These are phyloP conservation scores for Candida alai DNA, from an alignment of 805 yeast genomes.

Conservation along the genomic window DNA sequence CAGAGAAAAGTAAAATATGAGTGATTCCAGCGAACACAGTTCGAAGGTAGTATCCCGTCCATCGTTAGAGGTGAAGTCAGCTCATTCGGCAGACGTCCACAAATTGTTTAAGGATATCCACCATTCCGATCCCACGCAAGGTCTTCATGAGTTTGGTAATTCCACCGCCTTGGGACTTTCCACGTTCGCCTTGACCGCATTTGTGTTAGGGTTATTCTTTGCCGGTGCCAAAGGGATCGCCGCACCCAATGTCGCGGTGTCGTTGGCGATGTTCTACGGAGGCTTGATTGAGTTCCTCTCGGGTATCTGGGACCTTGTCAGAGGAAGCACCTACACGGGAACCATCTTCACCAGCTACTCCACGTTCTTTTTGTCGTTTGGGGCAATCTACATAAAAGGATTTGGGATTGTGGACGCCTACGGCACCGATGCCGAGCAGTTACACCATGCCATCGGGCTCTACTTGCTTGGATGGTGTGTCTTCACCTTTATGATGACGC, in stretches of 20 bases:
- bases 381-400: constrained; percentile 52
- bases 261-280: constrained; percentile 58
- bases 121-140: background rate
- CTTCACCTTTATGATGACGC: constrained; percentile 50
- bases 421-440: constrained; percentile 24
- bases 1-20: background rate
- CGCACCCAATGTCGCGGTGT: constrained; percentile 50
- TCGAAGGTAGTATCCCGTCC: background rate
- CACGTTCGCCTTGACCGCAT: constrained; percentile 60
- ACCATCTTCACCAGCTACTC: constrained; percentile 57
- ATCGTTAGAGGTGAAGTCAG: background rate
- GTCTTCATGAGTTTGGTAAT: constrained; percentile 58
- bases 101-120: background rate
- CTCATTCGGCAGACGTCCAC: background rate
- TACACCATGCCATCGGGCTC: constrained; percentile 54
- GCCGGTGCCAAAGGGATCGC: constrained; percentile 50
- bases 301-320: constrained; percentile 62
- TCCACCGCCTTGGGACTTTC: constrained; percentile 62
- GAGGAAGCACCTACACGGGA: constrained; percentile 65
- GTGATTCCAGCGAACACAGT: background rate
- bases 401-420: constrained; percentile 60
- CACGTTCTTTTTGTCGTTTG: constrained; percentile 65
- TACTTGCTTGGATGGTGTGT: constrained; percentile 58
- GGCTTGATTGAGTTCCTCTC: constrained; percentile 57
- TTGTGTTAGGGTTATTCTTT: constrained; percentile 52